Evolutionary conservation across 441 rosid genomes (phyloP).

Genomic region (Populus hybrid): DNA sequence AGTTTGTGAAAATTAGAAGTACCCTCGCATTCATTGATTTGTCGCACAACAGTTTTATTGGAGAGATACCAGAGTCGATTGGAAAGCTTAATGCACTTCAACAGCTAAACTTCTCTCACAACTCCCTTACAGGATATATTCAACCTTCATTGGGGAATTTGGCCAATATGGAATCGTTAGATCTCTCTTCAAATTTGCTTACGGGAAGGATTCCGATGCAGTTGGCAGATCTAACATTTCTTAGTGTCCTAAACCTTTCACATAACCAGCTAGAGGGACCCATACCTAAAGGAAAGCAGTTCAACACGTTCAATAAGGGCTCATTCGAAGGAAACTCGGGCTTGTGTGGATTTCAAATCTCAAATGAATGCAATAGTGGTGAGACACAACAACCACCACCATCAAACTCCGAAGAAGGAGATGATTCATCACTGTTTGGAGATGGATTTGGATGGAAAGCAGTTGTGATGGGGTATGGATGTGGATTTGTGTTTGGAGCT

Average conservation of each 20-base stretch:
- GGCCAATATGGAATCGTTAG: slow-evolving; percentile 1
- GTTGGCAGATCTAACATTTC: neutral
- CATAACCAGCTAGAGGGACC: neutral
- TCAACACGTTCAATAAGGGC: slow-evolving; percentile 9
- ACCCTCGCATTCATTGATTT: neutral
- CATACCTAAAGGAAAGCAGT: neutral
- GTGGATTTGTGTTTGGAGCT: slow-evolving; percentile 7
- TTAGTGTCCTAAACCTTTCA: neutral
- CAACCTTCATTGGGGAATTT: neutral
- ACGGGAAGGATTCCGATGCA: neutral
- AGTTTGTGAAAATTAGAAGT: neutral
- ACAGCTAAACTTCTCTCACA: neutral
- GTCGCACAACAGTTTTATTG: neutral
- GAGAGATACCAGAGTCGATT: neutral
- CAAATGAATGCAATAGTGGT: neutral
- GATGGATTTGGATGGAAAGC: slow-evolving; percentile 21
- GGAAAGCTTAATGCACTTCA: neutral
- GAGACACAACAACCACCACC: neutral
- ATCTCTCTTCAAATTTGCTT: slow-evolving; percentile 2
- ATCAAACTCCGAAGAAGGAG: neutral
- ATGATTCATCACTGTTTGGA: neutral
- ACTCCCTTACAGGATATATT: neutral
- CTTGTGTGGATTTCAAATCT: slow-evolving; percentile 40
- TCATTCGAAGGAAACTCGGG: slow-evolving; percentile 41
- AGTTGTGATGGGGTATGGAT: slow-evolving; percentile 18